Base-by-base conservation (phyloP, 768 basidiomycete genomes). In the Inosperma sp. region DNA sequence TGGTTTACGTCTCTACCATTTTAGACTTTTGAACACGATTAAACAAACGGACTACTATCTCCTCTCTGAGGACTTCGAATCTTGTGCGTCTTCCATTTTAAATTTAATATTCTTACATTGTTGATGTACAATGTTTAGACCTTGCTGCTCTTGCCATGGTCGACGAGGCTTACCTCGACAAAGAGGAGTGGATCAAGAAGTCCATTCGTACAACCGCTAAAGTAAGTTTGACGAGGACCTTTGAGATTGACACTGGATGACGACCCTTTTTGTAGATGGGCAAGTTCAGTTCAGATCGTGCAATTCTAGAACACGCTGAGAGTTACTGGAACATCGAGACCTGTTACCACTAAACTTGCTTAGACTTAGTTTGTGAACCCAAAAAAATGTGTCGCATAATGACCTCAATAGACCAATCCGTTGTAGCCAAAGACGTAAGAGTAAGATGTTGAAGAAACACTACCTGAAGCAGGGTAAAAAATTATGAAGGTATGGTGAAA, bases 221-320 rank as follows among this genome's bases (percentile, higher is more conserved):
- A 76, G 83, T 81, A 51, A 56, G 48, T 43, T 33, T 6, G 10
- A 46, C 48, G 10, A 7, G 36, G 41, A 25, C 4, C 14, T 31
- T n/a, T 22, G 17, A 26, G 10, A 14, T 43, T 14, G 4, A 22
- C 23, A 22, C 16, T 30, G 37, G 7, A 48, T 49, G 10, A 35
- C 14, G 8, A n/a, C 46, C 41, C 10, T 27, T 27, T 46, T 57
- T 31, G 12, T 51, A 86, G 82, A 97, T 96, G 93, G 93, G 93
- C 67, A 94, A 93, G 63, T 97, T 97, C 75, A 93, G 91, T 66
- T 90, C 88, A 27, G 95, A 98, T 65, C 79, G 94, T 46, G 89
- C 92, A 3, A 94, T 96, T 62, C 81, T 83, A 58, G 88, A 93
- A 65, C 95, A 95, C 60, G 93, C 92, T 1, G 92, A 95, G 68